These are phyloP conservation scores for Boletus insuetus DNA, from an alignment of 768 basidiomycete genomes.

Conservation along the genomic window DNA sequence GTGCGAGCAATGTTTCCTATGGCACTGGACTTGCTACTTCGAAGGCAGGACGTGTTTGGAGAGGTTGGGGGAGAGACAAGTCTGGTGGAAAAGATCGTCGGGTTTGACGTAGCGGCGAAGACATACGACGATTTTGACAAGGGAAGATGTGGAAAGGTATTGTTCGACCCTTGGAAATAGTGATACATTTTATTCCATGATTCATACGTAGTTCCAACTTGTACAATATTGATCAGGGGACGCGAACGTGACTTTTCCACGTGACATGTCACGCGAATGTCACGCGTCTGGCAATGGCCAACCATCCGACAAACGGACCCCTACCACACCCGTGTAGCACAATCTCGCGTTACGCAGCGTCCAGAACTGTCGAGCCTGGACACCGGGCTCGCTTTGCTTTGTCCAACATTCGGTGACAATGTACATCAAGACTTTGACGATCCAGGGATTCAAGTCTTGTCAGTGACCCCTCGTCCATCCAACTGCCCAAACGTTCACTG, in stretches of 20 bases:
- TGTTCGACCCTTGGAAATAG: slow-evolving; percentile 77
- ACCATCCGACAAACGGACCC: neutral
- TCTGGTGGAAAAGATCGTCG: slow-evolving; percentile 67
- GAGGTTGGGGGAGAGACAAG: slow-evolving; percentile 58
- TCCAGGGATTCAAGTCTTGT: slow-evolving; percentile 99
- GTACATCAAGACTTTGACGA: slow-evolving; percentile 87
- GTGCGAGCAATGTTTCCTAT: slow-evolving; percentile 74
- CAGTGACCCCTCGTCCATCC: slow-evolving; percentile 21
- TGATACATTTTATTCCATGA: slow-evolving; percentile 11
- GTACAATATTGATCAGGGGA: neutral
- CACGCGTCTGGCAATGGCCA: neutral
- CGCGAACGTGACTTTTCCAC: slow-evolving; percentile 20
- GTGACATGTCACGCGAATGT: slow-evolving; percentile 22
- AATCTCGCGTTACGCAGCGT: neutral
- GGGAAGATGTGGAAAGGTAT: slow-evolving; percentile 68
- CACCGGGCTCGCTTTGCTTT: neutral
- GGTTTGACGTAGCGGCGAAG: slow-evolving; percentile 53
- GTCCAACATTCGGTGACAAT: slow-evolving; percentile 34
- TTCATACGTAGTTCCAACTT: neutral
- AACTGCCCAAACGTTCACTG: neutral
- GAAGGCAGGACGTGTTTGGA: slow-evolving; percentile 73
- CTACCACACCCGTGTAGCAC: neutral
- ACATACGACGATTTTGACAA: slow-evolving; percentile 69
- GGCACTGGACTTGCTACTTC: slow-evolving; percentile 66
- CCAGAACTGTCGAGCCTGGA: neutral